Evolutionary conservation across 108 stramenopile genomes (phyloP).

Genomic region (Pelagomonas calceolata): DNA sequence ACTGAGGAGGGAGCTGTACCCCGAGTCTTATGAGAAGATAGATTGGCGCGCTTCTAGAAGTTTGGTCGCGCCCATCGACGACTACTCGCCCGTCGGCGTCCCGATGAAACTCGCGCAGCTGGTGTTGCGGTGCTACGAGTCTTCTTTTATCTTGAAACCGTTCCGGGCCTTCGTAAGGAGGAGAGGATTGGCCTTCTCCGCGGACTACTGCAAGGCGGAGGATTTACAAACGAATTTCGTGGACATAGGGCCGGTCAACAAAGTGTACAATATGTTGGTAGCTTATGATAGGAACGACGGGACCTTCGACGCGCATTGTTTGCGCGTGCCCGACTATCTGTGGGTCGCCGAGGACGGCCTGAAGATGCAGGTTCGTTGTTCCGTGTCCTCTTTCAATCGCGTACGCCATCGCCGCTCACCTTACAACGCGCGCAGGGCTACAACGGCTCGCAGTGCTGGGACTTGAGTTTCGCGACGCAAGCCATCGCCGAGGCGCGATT

Average conservation of each 20-base stretch:
- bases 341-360: constrained; percentile 98
- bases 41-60: constrained; percentile 72
- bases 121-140: constrained; percentile 67
- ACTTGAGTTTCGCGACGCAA: constrained; percentile 88
- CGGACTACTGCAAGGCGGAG: constrained; percentile 67
- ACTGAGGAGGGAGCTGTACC: constrained; percentile 62
- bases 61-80: constrained; percentile 74
- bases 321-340: constrained; percentile 81
- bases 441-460: constrained; percentile 96
- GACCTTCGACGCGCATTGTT: constrained; percentile 43
- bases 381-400: no score
- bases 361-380: constrained; percentile 99
- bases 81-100: constrained; percentile 78
- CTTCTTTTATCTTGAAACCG: constrained; percentile 54
- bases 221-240: constrained; percentile 92
- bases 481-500: constrained; percentile 70
- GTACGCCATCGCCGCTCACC: no score
- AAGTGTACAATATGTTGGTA: constrained; percentile 82
- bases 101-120: constrained; percentile 73
- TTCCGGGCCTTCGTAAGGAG: constrained; percentile 49
- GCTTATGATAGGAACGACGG: constrained; percentile 6
- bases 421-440: no score
- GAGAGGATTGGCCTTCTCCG: constrained; percentile 58
- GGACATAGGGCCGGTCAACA: constrained; percentile 96
- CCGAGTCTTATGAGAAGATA: constrained; percentile 47